Evolutionary conservation across 805 yeast species (phyloP).

Genomic region (Saturnispora besseyi): DNA sequence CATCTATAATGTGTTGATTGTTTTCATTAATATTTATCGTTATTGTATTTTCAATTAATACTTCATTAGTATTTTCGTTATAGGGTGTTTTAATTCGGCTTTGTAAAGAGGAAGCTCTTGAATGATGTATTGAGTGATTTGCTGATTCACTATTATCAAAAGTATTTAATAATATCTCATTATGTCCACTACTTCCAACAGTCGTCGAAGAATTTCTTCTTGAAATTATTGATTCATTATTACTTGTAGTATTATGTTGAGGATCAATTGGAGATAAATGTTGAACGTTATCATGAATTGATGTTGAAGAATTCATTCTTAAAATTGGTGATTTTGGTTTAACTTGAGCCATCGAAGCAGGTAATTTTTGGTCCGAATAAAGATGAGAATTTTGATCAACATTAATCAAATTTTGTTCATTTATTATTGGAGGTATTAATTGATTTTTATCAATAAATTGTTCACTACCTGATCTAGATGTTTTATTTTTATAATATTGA

Average conservation of each 20-base stretch:
- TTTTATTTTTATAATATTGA: constrained; percentile 18
- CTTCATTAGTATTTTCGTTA: constrained; percentile 1
- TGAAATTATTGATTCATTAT: constrained; percentile 9
- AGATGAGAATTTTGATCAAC: constrained; percentile 6
- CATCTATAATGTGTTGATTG: not conserved
- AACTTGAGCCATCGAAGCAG: constrained; percentile 28
- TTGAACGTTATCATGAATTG: constrained; percentile 15
- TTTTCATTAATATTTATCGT: not conserved
- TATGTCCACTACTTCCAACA: not conserved
- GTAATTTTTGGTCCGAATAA: constrained; percentile 16
- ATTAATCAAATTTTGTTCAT: constrained; percentile 5
- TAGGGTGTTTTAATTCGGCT: constrained; percentile 11
- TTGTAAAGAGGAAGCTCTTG: constrained; percentile 7
- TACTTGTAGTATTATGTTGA: constrained; percentile 10
- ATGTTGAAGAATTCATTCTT: constrained; percentile 25
- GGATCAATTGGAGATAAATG: constrained; percentile 10
- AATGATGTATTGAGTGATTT: constrained; percentile 2
- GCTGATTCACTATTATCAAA: constrained; percentile 7
- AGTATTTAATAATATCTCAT: constrained; percentile 1
- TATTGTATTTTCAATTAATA: not conserved
- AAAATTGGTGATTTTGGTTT: constrained; percentile 29
- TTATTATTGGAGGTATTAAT: not conserved
- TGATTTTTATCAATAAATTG: not conserved
- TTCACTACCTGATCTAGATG: constrained; percentile 1
- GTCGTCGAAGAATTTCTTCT: constrained; percentile 14